Percentiles rank a stretch among this genome's conserved stretches.
phyloP scores from a whole-genome alignment of 371 early-diverging fungal species.

The Thermomucor indicae-seudaticae region DNA sequence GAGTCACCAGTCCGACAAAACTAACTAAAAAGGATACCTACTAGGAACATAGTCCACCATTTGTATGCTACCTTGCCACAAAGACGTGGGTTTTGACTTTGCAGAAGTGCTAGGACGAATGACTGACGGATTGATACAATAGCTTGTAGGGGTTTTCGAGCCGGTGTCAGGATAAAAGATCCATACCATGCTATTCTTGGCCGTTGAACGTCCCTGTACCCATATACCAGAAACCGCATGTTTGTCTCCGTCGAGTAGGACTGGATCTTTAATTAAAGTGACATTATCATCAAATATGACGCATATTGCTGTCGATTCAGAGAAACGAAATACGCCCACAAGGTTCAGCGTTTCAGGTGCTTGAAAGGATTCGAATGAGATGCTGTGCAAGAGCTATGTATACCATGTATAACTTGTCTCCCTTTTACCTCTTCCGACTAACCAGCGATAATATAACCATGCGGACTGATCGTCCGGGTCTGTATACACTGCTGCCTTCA shows the following conservation, averaged over 20 bases:
- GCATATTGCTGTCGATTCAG: conserved; percentile 7
- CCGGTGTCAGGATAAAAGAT: background rate
- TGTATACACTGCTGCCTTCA: conserved; percentile 87
- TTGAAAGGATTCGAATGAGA: too few relatives aligned
- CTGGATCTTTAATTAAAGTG: conserved; percentile 10
- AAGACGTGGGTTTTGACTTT: conserved; percentile 5
- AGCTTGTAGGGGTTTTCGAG: background rate
- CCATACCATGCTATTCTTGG: conserved; percentile 21
- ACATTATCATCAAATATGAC: conserved; percentile 23
- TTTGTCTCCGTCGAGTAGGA: conserved; percentile 2
- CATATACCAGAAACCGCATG: conserved; percentile 6
- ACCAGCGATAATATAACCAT: conserved; percentile 93
- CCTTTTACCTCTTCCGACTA: conserved; percentile 50
- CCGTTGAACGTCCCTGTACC: conserved; percentile 5
- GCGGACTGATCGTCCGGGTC: conserved; percentile 97
- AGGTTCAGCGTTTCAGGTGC: conserved; percentile 16
- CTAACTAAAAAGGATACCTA: too few relatives aligned
- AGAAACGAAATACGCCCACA: conserved; percentile 17
- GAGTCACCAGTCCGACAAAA: too few relatives aligned
- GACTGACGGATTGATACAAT: background rate
- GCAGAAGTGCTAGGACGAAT: conserved; percentile 4
- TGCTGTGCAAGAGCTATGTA: too few relatives aligned
- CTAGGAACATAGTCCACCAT: too few relatives aligned
- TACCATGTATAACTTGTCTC: too few relatives aligned
- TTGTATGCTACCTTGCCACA: too few relatives aligned